Base-by-base conservation (phyloP, 148 eudicot species). In the Vaccinium darrowii region DNA sequence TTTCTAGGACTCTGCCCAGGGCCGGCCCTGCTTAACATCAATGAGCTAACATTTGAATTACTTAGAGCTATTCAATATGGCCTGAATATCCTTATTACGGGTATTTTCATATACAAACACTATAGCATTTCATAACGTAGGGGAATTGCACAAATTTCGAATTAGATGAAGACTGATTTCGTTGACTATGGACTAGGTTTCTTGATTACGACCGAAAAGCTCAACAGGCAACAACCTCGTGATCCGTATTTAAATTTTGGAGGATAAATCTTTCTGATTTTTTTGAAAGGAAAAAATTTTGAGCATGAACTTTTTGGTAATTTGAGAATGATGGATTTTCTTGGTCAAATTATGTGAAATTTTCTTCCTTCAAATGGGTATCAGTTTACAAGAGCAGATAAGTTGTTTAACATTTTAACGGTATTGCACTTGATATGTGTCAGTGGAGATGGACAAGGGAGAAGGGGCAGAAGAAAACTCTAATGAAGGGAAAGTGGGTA, bases 381-480 rank as follows among this genome's bases (percentile, higher is more conserved):
- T 83, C 21, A 30, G 56, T n/a, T 65, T 63, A 63, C 8, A 18
- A 9, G 8, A 14, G 65, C 39, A 65, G n/a, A 49, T 33, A 73
- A 54, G 13, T 54, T 71, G 56, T 74, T 74, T 12, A 30, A 65
- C 23, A 1, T 79, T 79, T 25, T 84, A 16, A 77, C 14, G 39
- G 43, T 58, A 73, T 23, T 25, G 67, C 74, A 50, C 87, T 62
- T 76, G 65, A 62, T 83, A 51, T 82, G 7, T 82, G 81, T 81
- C 84, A 89, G 90, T 88, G 90, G 89, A 86, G 43, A 33, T 86
- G 81, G 89, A 88, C 18, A 33, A 51, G 74, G 83, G 49, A 86
- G 88, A 62, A 50, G 75, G 39, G 25, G 62, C 73, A 43, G 79
- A 43, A 33, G 80, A 75, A 62, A 60, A 33, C 57, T 50, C 85